Base-by-base conservation (phyloP, 805 yeast genomes). In the Wickerhamomyces queroliae region DNA sequence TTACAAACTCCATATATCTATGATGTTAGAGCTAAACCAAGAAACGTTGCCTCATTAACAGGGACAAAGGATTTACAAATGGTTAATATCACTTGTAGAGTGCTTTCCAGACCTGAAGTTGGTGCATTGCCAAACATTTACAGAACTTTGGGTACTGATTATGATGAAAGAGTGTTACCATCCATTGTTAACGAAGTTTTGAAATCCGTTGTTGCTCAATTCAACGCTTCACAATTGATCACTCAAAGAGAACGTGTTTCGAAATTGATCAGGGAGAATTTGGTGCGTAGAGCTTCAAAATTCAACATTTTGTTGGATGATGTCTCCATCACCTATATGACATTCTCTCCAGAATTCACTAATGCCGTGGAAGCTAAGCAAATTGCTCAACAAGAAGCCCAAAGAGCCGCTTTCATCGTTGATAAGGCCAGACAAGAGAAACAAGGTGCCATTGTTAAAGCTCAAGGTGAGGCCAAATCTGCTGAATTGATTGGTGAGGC, bases 401-500 rank as follows among this genome's bases (percentile, higher is more conserved):
- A 93, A 67, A 82, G 95, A 63, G 98, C 99, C 8, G 97, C 98
- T 1, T 93, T 90, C 52, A 72, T 93, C 32, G 99, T 93, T 38
- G 99, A 93, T 63, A 87, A 89, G 61, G 99, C 99, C 8, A 80
- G 86, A 53, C 99, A 93, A 66, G 98, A 93, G 68, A 93, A 93
- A 63, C 98, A 93, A 66, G 95, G 95, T 60, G 74, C 88, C 70
- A 95, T 93, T 47, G 97, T 93, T 42, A 88, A 84, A 64, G 98
- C 99, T 11, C 86, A 88, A 63, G 99, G 99, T 78, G 99, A 93
- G 68, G 99, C 99, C 49, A 80, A 87, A 61, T 85, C 96, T 39
- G 99, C 99, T 25, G 95, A 90, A 64, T 80, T 93, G 69, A 89
- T 93, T 68, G 99, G 99, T 78, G 99, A 93, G 49, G 98, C 99